Conservation (phyloP, 495 filamentous ascomycete genomes). For the Clohesyomyces aquaticus region DNA sequence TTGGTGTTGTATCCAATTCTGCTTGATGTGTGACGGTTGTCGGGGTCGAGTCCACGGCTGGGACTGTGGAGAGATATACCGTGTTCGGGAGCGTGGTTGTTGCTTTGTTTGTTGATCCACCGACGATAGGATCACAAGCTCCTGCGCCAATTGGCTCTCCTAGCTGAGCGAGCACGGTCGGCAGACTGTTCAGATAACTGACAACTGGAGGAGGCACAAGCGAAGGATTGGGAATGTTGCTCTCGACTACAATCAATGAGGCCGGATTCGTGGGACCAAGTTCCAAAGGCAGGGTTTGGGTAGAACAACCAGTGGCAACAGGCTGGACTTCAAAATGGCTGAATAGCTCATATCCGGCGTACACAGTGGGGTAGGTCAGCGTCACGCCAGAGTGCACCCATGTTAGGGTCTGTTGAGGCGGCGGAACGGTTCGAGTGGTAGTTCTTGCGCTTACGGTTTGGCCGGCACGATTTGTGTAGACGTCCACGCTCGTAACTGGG, state of each 20-base stretch:
- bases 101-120: not conserved
- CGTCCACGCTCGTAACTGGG: constrained; percentile 18
- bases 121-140: constrained; percentile 36
- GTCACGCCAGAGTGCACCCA: constrained; percentile 27
- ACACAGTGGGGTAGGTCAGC: constrained; percentile 37
- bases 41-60: constrained; percentile 3
- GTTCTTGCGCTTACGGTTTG: not conserved
- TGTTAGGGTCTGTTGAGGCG: constrained; percentile 20
- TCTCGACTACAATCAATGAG: constrained; percentile 23
- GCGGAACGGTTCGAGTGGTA: not conserved
- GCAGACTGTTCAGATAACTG: constrained; percentile 29
- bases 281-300: constrained; percentile 6
- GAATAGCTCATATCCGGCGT: constrained; percentile 31
- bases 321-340: constrained; percentile 23
- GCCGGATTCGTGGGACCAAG: constrained; percentile 29
- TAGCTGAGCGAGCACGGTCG: constrained; percentile 35
- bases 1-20: not conserved
- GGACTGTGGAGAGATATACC: constrained; percentile 8
- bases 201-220: constrained; percentile 23
- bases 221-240: constrained; percentile 8
- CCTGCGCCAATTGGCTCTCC: constrained; percentile 14
- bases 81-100: constrained; percentile 9
- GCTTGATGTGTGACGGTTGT: not conserved
- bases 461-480: constrained; percentile 24
- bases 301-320: constrained; percentile 18